These are phyloP conservation scores for Gigaspora rosea DNA, from an alignment of 192 early-diverging fungal species.

Conservation along the genomic window DNA sequence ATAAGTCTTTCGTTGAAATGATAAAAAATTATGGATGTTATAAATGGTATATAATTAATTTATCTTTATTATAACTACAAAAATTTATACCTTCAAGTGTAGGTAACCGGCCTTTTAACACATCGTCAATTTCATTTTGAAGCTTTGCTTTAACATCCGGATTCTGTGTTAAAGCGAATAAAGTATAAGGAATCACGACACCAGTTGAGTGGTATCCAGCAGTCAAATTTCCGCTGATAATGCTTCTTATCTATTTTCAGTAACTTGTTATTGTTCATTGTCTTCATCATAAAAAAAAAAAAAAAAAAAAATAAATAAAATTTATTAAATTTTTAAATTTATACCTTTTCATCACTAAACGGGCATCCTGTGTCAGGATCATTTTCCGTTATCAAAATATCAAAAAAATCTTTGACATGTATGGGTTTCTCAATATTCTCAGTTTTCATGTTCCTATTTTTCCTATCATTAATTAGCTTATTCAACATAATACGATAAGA, in stretches of 20 bases:
- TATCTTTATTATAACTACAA: background rate
- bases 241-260: background rate
- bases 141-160: conserved; percentile 4
- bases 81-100: background rate
- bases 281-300: background rate
- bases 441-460: background rate
- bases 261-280: background rate
- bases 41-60: background rate
- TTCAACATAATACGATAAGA: background rate
- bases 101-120: conserved; percentile 2
- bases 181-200: background rate
- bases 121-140: conserved; percentile 16
- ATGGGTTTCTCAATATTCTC: background rate
- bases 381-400: conserved; percentile 4
- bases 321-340: background rate
- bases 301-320: background rate
- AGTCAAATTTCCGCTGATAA: background rate
- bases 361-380: conserved; percentile 7
- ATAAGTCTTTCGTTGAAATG: background rate
- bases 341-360: conserved; percentile 9
- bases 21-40: background rate
- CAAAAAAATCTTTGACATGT: background rate
- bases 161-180: background rate
- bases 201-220: conserved; percentile 13
- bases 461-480: background rate